Evolutionary conservation across 495 filamentous ascomycete species (phyloP), one percentile per base, ranked within the genome.

Genomic region (Talaromyces wortmannii): DNA sequence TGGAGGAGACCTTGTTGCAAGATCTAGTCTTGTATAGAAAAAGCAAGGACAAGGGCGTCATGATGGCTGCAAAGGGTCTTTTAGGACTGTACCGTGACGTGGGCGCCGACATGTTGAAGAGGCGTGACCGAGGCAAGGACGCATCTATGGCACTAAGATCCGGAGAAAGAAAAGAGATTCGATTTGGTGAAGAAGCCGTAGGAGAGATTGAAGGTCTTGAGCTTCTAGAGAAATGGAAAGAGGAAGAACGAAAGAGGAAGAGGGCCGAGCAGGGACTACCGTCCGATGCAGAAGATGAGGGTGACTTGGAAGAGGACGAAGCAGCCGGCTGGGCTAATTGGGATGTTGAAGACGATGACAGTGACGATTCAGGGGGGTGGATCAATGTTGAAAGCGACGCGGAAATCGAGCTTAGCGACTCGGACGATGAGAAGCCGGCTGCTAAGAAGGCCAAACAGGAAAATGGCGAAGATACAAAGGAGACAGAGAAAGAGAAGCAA

Each of bases 21-120:
- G 94, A 98, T 74, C 72, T 99, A 33, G 90, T 97, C 12, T 84
- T 91, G 82, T 99, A 99, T 70, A 82, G 91, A 55, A 95, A 92
- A 73, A 94, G 89, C 65, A 97, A 97, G 63, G 95, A 99, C 64
- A 97, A 97, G 71, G 91, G 91, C 56, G 90, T 95, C 11, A 88
- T 95, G 78, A 97, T 99, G 92, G 95, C 92, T 13, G 90, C 91
- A 11, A 89, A 91, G 63, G 92, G 91, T 53, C 73, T 99, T 12
- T 81, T 97, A 49, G 86, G 87, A 59, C 79, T 99, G 2, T 99
- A 91, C 70, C 80, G 95, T 52, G 91, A 97, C 62, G 83, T 95
- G 23, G 90, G 86, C 30, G 87, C 95, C 0, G 86, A 92, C 55
- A 86, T 97, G 82, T 77, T 99, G 46, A 86, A 87, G 73, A 90